Evolutionary conservation across 2,329 filamentous ascomycete genomes (phyloP).

Genomic region (Hymenoscyphus fraxineus): DNA sequence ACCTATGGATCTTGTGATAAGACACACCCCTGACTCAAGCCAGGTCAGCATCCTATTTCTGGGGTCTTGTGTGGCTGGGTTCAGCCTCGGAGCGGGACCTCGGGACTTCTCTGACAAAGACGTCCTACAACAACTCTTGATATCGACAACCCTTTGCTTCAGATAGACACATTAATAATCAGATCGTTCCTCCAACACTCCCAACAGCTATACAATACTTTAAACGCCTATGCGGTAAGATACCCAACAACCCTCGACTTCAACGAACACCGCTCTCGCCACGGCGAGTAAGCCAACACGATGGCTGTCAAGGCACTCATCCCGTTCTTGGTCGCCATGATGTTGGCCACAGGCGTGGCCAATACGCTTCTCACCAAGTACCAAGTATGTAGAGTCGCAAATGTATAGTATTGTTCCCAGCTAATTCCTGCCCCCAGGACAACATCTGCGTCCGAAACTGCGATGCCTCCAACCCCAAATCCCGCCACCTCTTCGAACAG

Average conservation of each 20-base stretch:
- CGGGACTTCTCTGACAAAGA: conserved; percentile 1
- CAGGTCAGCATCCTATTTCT: neutral
- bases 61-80: neutral
- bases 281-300: conserved; percentile 13
- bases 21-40: too few species aligned
- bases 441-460: conserved; percentile 96
- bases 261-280: neutral
- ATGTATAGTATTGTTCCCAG: conserved; percentile 3
- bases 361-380: conserved; percentile 97
- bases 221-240: neutral
- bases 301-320: conserved; percentile 73
- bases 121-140: neutral
- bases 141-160: neutral
- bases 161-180: neutral
- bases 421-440: conserved; percentile 53
- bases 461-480: conserved; percentile 61
- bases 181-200: neutral
- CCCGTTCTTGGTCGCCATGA: conserved; percentile 88
- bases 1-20: too few species aligned
- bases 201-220: neutral
- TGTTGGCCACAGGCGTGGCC: conserved; percentile 92
- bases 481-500: conserved; percentile 78
- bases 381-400: conserved; percentile 56
- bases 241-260: neutral
- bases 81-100: conserved; percentile 7